phyloP scores from a whole-genome alignment of 805 yeast species.

The Candida methanosorbosa region DNA sequence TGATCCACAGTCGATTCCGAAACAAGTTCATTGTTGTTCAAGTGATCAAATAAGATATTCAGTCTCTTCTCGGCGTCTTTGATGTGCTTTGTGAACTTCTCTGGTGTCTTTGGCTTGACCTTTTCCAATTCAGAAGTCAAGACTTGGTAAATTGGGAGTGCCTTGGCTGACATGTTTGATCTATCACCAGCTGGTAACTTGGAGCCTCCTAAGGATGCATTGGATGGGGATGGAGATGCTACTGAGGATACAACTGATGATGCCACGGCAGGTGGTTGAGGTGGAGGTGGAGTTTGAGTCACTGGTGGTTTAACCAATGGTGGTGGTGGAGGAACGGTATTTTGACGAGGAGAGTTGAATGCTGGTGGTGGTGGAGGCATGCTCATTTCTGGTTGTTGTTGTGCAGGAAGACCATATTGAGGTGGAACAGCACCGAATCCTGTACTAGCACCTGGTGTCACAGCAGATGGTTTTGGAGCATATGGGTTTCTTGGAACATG shows the following conservation, averaged over 20 bases:
- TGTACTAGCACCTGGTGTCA: constrained; percentile 6
- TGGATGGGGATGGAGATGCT: constrained; percentile 7
- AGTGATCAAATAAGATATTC: constrained; percentile 63
- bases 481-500: constrained; percentile 18
- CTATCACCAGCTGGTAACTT: constrained; percentile 44
- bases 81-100: constrained; percentile 61
- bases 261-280: constrained; percentile 11
- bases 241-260: constrained; percentile 4
- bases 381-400: constrained; percentile 4
- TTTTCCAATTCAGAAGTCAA: constrained; percentile 47
- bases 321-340: constrained; percentile 8
- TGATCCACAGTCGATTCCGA: constrained; percentile 45
- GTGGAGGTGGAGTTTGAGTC: constrained; percentile 18
- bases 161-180: constrained; percentile 51
- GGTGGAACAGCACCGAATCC: constrained; percentile 10
- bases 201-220: constrained; percentile 8
- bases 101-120: constrained; percentile 69
- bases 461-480: constrained; percentile 30
- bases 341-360: constrained; percentile 7
- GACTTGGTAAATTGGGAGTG: constrained; percentile 48
- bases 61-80: constrained; percentile 79
- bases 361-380: constrained; percentile 1
- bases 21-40: constrained; percentile 64
- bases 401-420: constrained; percentile 4
- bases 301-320: constrained; percentile 11